Evolutionary conservation across 805 yeast genomes (phyloP).

Genomic region (Candida pseudofarinosa): DNA sequence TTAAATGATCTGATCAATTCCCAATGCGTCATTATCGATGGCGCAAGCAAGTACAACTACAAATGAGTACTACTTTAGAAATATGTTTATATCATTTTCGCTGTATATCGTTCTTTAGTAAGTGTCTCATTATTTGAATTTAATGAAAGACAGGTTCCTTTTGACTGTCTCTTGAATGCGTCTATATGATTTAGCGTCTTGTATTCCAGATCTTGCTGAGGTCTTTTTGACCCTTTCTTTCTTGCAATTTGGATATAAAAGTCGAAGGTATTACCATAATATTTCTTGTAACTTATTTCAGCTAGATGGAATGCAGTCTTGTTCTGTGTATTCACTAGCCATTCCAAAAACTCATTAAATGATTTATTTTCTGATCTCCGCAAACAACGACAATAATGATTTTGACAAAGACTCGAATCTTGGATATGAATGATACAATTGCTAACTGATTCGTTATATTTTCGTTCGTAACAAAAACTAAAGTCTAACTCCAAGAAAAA

Average conservation of each 20-base stretch:
- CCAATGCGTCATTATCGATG: slow-evolving; percentile 19
- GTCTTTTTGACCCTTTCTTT: too few species aligned
- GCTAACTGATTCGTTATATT: not conserved
- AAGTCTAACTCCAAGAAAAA: not conserved
- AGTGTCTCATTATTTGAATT: too few species aligned
- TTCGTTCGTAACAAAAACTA: not conserved
- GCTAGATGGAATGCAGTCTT: slow-evolving; percentile 8
- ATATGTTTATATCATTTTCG: not conserved
- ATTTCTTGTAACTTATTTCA: not conserved
- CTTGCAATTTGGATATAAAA: too few species aligned
- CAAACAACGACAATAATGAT: not conserved
- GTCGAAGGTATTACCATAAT: slow-evolving; percentile 10
- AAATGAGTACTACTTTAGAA: not conserved
- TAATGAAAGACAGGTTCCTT: too few species aligned
- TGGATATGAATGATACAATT: not conserved
- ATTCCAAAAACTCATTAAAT: slow-evolving; percentile 11
- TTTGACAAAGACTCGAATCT: not conserved
- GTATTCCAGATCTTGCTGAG: too few species aligned
- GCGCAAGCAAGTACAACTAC: not conserved
- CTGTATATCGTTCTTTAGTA: not conserved
- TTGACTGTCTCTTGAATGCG: too few species aligned
- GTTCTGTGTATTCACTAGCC: slow-evolving; percentile 10
- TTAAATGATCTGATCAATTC: slow-evolving; percentile 26
- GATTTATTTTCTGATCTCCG: slow-evolving; percentile 1
- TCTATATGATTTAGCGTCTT: too few species aligned